These are phyloP conservation scores for Phytophthora nicotianae DNA, from an alignment of 352 stramenopile genomes.

Conservation along the genomic window DNA sequence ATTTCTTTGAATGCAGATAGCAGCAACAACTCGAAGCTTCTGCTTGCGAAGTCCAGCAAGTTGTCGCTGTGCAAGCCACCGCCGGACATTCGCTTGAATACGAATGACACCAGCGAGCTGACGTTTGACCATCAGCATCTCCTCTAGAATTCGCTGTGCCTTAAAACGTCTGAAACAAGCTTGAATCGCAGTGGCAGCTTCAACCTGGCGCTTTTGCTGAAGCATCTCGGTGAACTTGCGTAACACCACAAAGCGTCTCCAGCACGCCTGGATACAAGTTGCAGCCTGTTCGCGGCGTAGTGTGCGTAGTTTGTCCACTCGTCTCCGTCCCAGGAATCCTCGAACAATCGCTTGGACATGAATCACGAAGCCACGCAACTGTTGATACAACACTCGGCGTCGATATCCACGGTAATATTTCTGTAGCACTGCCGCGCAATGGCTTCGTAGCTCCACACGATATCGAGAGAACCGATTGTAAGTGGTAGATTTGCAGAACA, in stretches of 20 bases:
- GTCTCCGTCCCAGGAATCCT: slow-evolving; percentile 45
- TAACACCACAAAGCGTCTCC: slow-evolving; percentile 30
- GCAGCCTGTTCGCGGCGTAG: slow-evolving; percentile 39
- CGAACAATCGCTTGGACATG: slow-evolving; percentile 54
- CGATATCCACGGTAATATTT: slow-evolving; percentile 52
- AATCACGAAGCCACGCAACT: slow-evolving; percentile 39
- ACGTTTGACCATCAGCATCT: slow-evolving; percentile 25
- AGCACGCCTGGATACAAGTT: slow-evolving; percentile 39
- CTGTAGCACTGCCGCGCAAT: slow-evolving; percentile 48
- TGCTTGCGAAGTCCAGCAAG: slow-evolving; percentile 11
- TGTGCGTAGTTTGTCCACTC: slow-evolving; percentile 36
- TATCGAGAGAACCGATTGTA: slow-evolving; percentile 65
- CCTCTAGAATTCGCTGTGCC: slow-evolving; percentile 11
- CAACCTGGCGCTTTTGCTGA: slow-evolving; percentile 26
- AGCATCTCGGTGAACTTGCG: slow-evolving; percentile 26
- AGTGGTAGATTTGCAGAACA: slow-evolving; percentile 67
- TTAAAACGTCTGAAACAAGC: slow-evolving; percentile 30
- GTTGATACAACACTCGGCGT: slow-evolving; percentile 40
- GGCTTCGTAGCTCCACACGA: slow-evolving; percentile 42
- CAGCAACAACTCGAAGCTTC: slow-evolving; percentile 13
- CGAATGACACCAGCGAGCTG: slow-evolving; percentile 15
- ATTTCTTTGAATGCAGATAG: slow-evolving; percentile 20
- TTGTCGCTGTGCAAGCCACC: slow-evolving; percentile 28
- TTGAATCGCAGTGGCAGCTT: slow-evolving; percentile 35
- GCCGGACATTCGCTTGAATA: slow-evolving; percentile 27